These are phyloP conservation scores for Coemansia sp. DNA, from an alignment of 192 early-diverging fungal species.

Conservation along the genomic window DNA sequence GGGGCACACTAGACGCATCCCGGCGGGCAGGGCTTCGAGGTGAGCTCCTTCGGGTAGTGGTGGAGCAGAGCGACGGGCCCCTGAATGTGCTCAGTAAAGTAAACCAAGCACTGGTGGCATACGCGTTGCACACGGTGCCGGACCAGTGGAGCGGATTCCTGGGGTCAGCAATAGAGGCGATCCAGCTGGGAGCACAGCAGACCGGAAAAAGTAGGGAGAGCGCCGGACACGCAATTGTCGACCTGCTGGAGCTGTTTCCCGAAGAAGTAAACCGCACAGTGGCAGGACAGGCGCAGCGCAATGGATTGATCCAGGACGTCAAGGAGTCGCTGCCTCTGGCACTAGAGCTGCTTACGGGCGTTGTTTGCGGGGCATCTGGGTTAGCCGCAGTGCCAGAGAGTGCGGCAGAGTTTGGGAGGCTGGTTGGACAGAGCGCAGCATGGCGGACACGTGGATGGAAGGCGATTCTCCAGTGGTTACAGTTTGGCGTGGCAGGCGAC, in stretches of 20 bases:
- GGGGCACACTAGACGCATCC: conserved; percentile 43
- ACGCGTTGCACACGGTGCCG: conserved; percentile 32
- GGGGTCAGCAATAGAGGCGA: conserved; percentile 12
- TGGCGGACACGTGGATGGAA: conserved; percentile 45
- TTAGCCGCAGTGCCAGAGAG: neutral
- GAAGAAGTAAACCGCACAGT: conserved; percentile 38
- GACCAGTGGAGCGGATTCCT: conserved; percentile 27
- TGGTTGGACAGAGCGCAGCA: conserved; percentile 8
- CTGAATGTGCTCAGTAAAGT: conserved; percentile 36
- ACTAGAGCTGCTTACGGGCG: conserved; percentile 27
- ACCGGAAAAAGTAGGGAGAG: conserved; percentile 12
- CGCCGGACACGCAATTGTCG: conserved; percentile 29
- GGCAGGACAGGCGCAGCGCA: conserved; percentile 15
- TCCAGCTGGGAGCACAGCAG: conserved; percentile 12
- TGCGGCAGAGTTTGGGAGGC: conserved; percentile 6
- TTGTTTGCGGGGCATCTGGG: conserved; percentile 19
- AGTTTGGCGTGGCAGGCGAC: conserved; percentile 37
- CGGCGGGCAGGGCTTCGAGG: conserved; percentile 29
- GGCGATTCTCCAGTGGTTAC: conserved; percentile 43
- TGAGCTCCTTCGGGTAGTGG: conserved; percentile 35
- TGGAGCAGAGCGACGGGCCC: conserved; percentile 30
- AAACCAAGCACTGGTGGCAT: conserved; percentile 36
- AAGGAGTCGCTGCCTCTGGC: conserved; percentile 18
- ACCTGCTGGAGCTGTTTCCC: conserved; percentile 38
- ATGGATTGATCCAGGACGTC: conserved; percentile 28